phyloP scores from a whole-genome alignment of 2,329 filamentous ascomycete species.

The Gremmenia infestans region DNA sequence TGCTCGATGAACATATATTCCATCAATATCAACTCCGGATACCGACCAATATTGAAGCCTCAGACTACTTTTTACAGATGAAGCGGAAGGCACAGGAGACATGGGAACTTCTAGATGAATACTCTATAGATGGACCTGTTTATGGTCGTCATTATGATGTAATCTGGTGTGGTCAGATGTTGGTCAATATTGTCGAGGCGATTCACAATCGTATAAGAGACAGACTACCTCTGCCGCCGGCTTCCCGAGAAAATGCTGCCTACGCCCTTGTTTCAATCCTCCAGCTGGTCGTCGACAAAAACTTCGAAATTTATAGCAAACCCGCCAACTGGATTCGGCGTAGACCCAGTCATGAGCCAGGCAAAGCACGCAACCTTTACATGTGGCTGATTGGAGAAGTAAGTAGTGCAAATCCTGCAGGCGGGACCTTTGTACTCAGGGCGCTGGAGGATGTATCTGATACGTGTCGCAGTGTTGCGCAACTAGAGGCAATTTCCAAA shows the following conservation, averaged over 20 bases:
- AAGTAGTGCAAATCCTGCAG: slow-evolving; percentile 13
- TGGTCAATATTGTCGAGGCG: slow-evolving; percentile 23
- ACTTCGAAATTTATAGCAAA: slow-evolving; percentile 22
- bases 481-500: slow-evolving; percentile 18
- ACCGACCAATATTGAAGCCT: slow-evolving; percentile 18
- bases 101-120: slow-evolving; percentile 21
- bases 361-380: slow-evolving; percentile 27
- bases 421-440: slow-evolving; percentile 23
- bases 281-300: slow-evolving; percentile 22
- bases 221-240: slow-evolving; percentile 16
- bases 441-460: slow-evolving; percentile 25
- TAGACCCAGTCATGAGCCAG: slow-evolving; percentile 20
- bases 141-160: slow-evolving; percentile 20
- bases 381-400: slow-evolving; percentile 23
- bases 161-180: slow-evolving; percentile 23
- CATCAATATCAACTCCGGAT: slow-evolving; percentile 22
- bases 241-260: slow-evolving; percentile 20
- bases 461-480: slow-evolving; percentile 18
- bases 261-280: slow-evolving; percentile 23
- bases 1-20: slow-evolving; percentile 24
- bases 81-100: slow-evolving; percentile 16
- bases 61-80: slow-evolving; percentile 25
- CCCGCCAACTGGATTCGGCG: slow-evolving; percentile 15
- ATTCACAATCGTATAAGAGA: slow-evolving; percentile 18
- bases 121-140: slow-evolving; percentile 19